Conservation (phyloP, 129 eudicot genomes). For the Calendula officinalis region DNA sequence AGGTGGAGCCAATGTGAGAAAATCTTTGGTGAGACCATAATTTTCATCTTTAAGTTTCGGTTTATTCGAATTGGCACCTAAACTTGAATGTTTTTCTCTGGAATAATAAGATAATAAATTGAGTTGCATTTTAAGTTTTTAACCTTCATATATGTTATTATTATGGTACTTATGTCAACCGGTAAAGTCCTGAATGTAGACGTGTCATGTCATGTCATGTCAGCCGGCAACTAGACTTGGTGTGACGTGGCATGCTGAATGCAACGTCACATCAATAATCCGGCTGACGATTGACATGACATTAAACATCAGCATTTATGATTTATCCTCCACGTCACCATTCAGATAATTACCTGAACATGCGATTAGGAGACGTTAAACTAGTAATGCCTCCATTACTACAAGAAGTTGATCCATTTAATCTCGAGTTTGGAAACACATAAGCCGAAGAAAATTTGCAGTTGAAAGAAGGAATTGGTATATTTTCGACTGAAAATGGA, state of each 20-base stretch:
- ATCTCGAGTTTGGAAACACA: constrained; percentile 31
- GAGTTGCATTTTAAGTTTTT: too few species aligned
- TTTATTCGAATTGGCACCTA: constrained; percentile 13
- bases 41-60: constrained; percentile 28
- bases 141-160: too few species aligned
- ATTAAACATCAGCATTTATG: too few species aligned
- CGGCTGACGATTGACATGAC: too few species aligned
- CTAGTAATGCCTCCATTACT: constrained; percentile 36
- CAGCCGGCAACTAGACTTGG: too few species aligned
- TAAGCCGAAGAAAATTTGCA: constrained; percentile 37
- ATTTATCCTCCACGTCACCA: too few species aligned
- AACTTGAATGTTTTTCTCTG: constrained; percentile 47
- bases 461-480: constrained; percentile 48
- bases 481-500: constrained; percentile 58
- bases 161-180: too few species aligned
- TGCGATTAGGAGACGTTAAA: constrained; percentile 17
- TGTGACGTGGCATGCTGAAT: too few species aligned
- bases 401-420: constrained; percentile 48
- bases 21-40: constrained; percentile 46
- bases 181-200: too few species aligned
- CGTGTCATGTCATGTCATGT: too few species aligned
- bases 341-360: too few species aligned
- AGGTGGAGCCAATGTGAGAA: constrained; percentile 74
- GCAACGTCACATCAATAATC: too few species aligned
- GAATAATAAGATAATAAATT: not conserved